Evolutionary conservation across 2,329 filamentous ascomycete genomes (phyloP), one percentile per base, ranked within the genome.

Genomic region (Fusarium nisikadoi): DNA sequence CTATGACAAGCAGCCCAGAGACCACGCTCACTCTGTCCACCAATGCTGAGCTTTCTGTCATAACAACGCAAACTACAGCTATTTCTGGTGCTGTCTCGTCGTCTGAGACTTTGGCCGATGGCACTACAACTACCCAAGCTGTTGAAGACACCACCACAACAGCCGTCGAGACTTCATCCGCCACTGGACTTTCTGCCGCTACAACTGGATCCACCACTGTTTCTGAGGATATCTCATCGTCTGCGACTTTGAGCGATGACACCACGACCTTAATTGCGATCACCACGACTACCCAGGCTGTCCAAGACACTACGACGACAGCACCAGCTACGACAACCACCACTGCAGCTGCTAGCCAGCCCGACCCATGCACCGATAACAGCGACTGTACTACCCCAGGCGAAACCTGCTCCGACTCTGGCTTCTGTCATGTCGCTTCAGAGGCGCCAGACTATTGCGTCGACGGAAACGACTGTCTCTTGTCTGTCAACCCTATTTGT

Each of bases 381-480:
- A 14, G 3, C n/a, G 31, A 46, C 8, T 46, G 39, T 13, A 54
- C 27, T 31, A 19, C n/a, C 16, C 20, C 35, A 10, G 31, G 53
- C 3, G 16, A 56, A 25, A 27, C 9, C 12, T 56, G 53, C 39
- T 19, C 39, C 4, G 17, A 20, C 17, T 42, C 31, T 20, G 53
- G n/a, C 13, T 54, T 31, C 52, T 31, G 52, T 23, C 35, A 29
- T 1, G 8, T n/a, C 17, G 3, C 25, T n/a, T 27, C 25, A n/a
- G 5, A 17, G 5, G 5, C 16, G 13, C 17, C 20, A 12, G 50
- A 41, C 6, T 17, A 3, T 4, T 46, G 53, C 4, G 0, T 4
- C 16, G 25, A 39, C 1, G 9, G 1, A n/a, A 6, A 0, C 3
- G n/a, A 33, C 13, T 55, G 52, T 4, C 38, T 55, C 8, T 16